phyloP scores from a whole-genome alignment of 1,284 basidiomycete genomes.

The Mycosarcoma mackinlayi region DNA sequence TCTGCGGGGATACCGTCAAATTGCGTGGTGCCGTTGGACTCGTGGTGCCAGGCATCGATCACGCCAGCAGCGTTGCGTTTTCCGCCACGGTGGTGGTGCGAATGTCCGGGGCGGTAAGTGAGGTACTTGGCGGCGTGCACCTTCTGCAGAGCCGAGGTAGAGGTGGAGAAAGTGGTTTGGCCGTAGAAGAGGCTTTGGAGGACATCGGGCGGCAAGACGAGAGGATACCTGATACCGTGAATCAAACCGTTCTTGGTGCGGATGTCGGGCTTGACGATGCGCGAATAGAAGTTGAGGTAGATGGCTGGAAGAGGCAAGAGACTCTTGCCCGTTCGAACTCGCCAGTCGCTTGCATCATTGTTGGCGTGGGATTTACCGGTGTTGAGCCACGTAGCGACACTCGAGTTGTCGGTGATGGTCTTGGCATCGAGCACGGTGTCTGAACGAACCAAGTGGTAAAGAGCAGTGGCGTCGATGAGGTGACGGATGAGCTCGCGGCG shows the following conservation, averaged over 20 bases:
- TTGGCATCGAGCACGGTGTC: conserved; percentile 67
- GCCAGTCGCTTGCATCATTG: conserved; percentile 72
- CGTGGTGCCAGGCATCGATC: conserved; percentile 23
- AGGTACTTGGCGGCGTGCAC: conserved; percentile 37
- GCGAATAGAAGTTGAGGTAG: conserved; percentile 74
- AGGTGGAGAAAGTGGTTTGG: conserved; percentile 73
- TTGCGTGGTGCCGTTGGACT: conserved; percentile 10
- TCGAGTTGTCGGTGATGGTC: conserved; percentile 74
- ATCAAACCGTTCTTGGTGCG: conserved; percentile 75
- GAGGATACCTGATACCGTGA: conserved; percentile 75
- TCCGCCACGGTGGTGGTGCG: conserved; percentile 69
- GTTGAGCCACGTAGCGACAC: conserved; percentile 74
- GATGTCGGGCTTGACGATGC: conserved; percentile 70
- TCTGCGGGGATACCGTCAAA: conserved; percentile 72
- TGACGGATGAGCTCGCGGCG: conserved; percentile 71
- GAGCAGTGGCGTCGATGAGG: conserved; percentile 74
- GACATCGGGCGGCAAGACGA: conserved; percentile 75
- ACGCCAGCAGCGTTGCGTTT: conserved; percentile 65
- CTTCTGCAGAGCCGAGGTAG: conserved; percentile 66
- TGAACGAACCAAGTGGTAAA: conserved; percentile 76
- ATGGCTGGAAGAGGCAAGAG: conserved; percentile 69
- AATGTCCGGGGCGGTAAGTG: conserved; percentile 71
- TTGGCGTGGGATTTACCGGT: conserved; percentile 29
- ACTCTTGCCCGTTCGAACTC: conserved; percentile 73
- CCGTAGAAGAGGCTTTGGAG: conserved; percentile 74